Evolutionary conservation across 2,329 filamentous ascomycete species (phyloP).

Genomic region (Fusarium robinianum): DNA sequence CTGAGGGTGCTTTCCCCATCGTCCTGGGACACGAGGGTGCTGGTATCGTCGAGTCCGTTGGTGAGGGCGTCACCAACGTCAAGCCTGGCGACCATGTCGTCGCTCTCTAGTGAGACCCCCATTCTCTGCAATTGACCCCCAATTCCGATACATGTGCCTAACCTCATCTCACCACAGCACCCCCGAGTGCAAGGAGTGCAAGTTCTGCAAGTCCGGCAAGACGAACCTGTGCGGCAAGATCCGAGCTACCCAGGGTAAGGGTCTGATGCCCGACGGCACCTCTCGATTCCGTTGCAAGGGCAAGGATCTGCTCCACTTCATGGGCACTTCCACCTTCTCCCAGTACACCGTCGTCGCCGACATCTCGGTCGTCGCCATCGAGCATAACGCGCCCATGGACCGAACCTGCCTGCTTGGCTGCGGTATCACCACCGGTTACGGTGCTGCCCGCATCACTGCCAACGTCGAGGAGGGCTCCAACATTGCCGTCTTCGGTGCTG

Average conservation of each 20-base stretch:
- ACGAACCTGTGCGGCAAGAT: conserved; percentile 99
- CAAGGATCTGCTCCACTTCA: conserved; percentile 95
- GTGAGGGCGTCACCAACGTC: conserved; percentile 92
- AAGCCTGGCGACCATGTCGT: conserved; percentile 92
- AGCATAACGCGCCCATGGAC: conserved; percentile 90
- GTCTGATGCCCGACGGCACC: conserved; percentile 97
- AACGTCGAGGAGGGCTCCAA: conserved; percentile 88
- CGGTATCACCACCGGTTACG: conserved; percentile 98
- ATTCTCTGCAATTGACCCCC: not conserved
- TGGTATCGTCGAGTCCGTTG: conserved; percentile 89
- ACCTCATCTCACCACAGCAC: conserved; percentile 61
- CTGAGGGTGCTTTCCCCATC: conserved; percentile 90
- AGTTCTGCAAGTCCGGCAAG: conserved; percentile 99
- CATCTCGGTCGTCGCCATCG: conserved; percentile 95
- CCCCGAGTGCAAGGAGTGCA: conserved; percentile 96
- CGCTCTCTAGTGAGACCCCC: conserved; percentile 73
- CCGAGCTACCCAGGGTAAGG: conserved; percentile 91
- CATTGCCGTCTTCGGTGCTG: conserved; percentile 91
- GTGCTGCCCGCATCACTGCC: conserved; percentile 91
- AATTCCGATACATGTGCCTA: conserved; percentile 2
- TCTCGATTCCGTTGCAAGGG: conserved; percentile 93
- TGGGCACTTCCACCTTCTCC: conserved; percentile 98
- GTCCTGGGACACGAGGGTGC: conserved; percentile 90
- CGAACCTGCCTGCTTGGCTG: conserved; percentile 94
- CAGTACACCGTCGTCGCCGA: conserved; percentile 99